These are phyloP conservation scores for Alternaria sp. DNA, from an alignment of 2,329 filamentous ascomycete genomes.

Conservation along the genomic window DNA sequence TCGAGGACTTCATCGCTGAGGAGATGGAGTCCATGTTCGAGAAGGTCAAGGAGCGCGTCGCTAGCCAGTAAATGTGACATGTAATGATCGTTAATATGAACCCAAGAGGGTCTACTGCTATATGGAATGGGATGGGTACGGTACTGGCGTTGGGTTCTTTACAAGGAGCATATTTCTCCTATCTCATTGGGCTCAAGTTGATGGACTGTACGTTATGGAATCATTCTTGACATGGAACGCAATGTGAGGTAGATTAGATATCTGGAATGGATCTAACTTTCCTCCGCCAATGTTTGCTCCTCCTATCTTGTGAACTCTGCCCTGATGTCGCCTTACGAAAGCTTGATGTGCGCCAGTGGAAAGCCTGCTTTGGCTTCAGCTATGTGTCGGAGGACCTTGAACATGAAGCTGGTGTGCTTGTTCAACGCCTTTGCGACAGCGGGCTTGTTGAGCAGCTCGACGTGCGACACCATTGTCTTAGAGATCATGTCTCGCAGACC, in stretches of 20 bases:
- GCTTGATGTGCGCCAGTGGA: too few species aligned
- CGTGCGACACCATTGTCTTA: too few species aligned
- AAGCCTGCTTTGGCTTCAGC: too few species aligned
- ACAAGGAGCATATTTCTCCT: slow-evolving; percentile 18
- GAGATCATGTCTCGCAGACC: too few species aligned
- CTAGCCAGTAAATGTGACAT: slow-evolving; percentile 40
- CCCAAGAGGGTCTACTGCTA: slow-evolving; percentile 13
- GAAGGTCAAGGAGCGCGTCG: slow-evolving; percentile 55
- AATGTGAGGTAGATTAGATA: slow-evolving; percentile 20
- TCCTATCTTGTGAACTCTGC: too few species aligned
- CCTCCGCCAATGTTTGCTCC: background rate
- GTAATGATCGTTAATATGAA: slow-evolving; percentile 3
- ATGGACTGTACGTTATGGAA: slow-evolving; percentile 18
- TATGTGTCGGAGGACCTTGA: too few species aligned
- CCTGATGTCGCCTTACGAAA: too few species aligned
- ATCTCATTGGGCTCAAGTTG: slow-evolving; percentile 23
- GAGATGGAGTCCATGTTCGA: slow-evolving; percentile 65
- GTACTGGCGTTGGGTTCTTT: slow-evolving; percentile 14
- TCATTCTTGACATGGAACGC: slow-evolving; percentile 9
- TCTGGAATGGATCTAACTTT: slow-evolving; percentile 19
- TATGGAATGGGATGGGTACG: slow-evolving; percentile 14
- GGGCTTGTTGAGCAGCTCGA: background rate
- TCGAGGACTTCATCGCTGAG: slow-evolving; percentile 59
- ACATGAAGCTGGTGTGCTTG: background rate
- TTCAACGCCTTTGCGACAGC: background rate